Conservation (phyloP, 495 filamentous ascomycete genomes). For the Neurospora tetrasperma region DNA sequence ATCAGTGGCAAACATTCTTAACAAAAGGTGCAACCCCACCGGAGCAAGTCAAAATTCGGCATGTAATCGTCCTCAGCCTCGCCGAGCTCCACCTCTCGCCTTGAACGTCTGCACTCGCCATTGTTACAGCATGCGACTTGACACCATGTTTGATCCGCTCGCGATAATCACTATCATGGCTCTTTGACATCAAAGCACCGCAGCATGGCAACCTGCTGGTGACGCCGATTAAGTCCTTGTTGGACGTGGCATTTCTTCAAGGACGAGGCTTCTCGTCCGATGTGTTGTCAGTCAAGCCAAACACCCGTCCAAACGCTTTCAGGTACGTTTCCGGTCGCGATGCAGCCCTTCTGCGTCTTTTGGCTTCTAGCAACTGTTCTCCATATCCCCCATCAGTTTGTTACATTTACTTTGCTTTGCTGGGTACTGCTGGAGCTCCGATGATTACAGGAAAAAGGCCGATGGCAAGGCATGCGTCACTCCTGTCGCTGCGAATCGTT, state of each 20-base stretch:
- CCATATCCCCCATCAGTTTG: neutral
- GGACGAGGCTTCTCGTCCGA: neutral
- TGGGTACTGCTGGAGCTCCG: neutral
- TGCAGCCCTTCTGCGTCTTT: neutral
- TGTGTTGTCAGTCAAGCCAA: neutral
- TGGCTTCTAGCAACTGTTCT: neutral
- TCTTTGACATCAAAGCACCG: neutral
- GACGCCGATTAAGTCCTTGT: neutral
- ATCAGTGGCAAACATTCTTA: slow-evolving; percentile 7
- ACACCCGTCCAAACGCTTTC: neutral
- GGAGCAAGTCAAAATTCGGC: slow-evolving; percentile 2
- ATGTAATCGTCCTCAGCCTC: slow-evolving; percentile 8
- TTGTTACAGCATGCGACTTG: slow-evolving; percentile 14
- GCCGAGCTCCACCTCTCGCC: slow-evolving; percentile 1
- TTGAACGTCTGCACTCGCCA: slow-evolving; percentile 7
- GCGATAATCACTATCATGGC: neutral
- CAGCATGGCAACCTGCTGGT: neutral
- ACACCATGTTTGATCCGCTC: neutral
- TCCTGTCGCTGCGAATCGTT: neutral
- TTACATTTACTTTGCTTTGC: neutral
- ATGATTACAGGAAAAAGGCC: neutral
- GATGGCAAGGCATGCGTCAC: neutral
- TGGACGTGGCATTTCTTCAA: neutral
- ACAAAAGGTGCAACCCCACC: slow-evolving; percentile 1
- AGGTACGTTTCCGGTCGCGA: neutral